phyloP scores from a whole-genome alignment of 352 stramenopile genomes.

The Phytophthora pistaciae region DNA sequence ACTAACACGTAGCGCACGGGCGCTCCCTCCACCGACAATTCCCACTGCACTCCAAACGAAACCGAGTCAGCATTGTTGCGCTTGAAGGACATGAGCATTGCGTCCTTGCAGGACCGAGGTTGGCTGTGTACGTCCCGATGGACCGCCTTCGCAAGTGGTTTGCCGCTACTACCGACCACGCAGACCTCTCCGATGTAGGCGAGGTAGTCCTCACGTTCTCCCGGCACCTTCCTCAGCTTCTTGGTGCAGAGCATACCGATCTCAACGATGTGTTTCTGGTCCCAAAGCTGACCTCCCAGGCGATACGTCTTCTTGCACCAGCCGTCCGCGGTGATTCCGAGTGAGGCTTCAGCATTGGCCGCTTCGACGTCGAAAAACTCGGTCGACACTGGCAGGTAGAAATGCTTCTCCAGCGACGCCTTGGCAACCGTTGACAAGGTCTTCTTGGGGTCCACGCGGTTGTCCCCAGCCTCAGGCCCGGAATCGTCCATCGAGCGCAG shows the following conservation, averaged over 20 bases:
- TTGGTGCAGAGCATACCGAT: conserved; percentile 49
- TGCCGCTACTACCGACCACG: conserved; percentile 30
- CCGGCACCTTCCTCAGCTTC: conserved; percentile 26
- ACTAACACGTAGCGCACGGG: conserved; percentile 43
- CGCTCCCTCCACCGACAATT: conserved; percentile 22
- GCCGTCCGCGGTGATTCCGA: conserved; percentile 28
- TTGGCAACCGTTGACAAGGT: conserved; percentile 40
- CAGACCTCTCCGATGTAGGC: conserved; percentile 48
- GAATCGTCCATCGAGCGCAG: conserved; percentile 43
- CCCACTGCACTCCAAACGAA: conserved; percentile 43
- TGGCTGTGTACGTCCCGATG: conserved; percentile 31
- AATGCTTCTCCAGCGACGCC: conserved; percentile 39
- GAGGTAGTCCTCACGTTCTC: conserved; percentile 35
- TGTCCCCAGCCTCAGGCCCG: conserved; percentile 10
- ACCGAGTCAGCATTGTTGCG: conserved; percentile 27
- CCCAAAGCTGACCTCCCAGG: conserved; percentile 48
- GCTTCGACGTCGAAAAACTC: conserved; percentile 32
- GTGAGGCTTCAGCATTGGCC: conserved; percentile 15
- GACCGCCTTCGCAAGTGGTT: conserved; percentile 18
- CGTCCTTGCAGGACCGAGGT: conserved; percentile 27
- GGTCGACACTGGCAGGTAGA: conserved; percentile 44
- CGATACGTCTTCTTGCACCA: conserved; percentile 56
- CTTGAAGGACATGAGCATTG: conserved; percentile 25
- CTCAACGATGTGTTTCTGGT: conserved; percentile 56
- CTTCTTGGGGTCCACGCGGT: conserved; percentile 17